Percentiles rank a stretch among this genome's conserved stretches.
Conservation (phyloP, 169 alveolate genomes). For the Eimeria acervulina region DNA sequence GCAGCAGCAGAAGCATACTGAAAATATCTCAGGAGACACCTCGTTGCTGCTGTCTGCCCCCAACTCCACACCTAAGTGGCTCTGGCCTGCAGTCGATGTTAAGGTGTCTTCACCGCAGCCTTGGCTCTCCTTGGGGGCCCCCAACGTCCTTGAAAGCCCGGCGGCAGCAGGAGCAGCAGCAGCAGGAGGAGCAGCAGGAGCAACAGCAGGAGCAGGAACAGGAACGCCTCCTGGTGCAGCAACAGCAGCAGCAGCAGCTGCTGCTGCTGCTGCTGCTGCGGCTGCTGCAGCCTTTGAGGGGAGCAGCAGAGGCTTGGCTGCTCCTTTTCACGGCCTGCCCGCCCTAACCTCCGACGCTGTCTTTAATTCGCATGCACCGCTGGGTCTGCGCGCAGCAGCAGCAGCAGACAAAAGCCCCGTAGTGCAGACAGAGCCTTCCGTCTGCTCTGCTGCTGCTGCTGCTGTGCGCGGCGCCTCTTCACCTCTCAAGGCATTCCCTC, state of each 20-base stretch:
- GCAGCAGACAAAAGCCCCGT: not conserved
- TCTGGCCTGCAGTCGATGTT: not conserved
- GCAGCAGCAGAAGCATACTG: conserved; percentile 16
- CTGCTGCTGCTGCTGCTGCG: not conserved
- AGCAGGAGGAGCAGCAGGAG: conserved; percentile 10
- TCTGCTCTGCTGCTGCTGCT: conserved; percentile 15
- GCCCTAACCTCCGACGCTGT: not conserved
- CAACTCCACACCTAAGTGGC: conserved; percentile 3
- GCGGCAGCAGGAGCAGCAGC: conserved; percentile 9
- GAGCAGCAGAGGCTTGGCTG: not conserved
- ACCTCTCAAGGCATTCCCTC: not conserved
- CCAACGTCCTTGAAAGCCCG: not conserved
- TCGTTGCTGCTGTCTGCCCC: conserved; percentile 11
- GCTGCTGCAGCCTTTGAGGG: conserved; percentile 55
- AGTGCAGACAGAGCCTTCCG: not conserved
- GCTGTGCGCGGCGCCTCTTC: not conserved
- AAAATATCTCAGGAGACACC: not conserved
- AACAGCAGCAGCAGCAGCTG: conserved; percentile 48
- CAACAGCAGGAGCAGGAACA: too few relatives aligned
- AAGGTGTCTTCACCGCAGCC: not conserved
- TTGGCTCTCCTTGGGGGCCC: not conserved
- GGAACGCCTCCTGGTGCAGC: not conserved
- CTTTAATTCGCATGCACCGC: not conserved
- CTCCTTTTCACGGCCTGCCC: not conserved
- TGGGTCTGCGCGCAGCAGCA: conserved; percentile 10